Base-by-base conservation (phyloP, 1,139 yeast genomes). In the Kodamaea sp. region DNA sequence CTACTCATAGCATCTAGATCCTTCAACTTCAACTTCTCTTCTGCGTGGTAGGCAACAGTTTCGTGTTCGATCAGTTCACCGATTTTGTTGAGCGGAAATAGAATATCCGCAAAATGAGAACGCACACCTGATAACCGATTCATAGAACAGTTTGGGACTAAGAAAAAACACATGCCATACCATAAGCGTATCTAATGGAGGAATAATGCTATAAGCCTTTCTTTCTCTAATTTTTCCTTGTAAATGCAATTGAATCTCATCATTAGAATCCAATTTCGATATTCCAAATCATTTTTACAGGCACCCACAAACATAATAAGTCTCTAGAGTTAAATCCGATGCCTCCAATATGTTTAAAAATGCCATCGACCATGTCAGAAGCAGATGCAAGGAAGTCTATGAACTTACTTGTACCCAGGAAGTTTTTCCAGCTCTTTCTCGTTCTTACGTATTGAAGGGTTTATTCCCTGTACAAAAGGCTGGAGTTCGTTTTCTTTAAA, bases 101-200 rank as follows among this genome's bases (percentile, higher is more conserved):
- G 60, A 31, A 42, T 47, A 11, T 39, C 37, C 32, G 56, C 52
- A 38, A 65, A 50, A 33, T 44, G 35, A 26, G 29, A 55, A 48
- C 12, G 53, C 44, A 35, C 53, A 50, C 18, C 67, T 51, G 8
- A 46, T 35, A 24, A 58, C 53, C 18, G 54, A 55, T 27, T 63
- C 68, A 37, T 61, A 55, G 35, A 47, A 57, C 0, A 59, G 41
- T 18, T 45, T 43, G 2, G 66, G 66, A 29, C 56, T 58, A 32
- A 61, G 44, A 41, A 58, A 38, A 34, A 57, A 57, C 4, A 64
- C 42, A 43, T 68, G 72, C 73, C 73, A 68, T 1, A 67, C 66
- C 62, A 67, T 53, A 7, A 66, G 34, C 5, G 67, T 58, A 39
- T 66, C 73, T 26, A 65, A 42, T 2, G 69, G 69, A 1, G 70